Evolutionary conservation across 257 asterid genomes (phyloP), one percentile per base, ranked within the genome.

Genomic region (Striga asiatica): DNA sequence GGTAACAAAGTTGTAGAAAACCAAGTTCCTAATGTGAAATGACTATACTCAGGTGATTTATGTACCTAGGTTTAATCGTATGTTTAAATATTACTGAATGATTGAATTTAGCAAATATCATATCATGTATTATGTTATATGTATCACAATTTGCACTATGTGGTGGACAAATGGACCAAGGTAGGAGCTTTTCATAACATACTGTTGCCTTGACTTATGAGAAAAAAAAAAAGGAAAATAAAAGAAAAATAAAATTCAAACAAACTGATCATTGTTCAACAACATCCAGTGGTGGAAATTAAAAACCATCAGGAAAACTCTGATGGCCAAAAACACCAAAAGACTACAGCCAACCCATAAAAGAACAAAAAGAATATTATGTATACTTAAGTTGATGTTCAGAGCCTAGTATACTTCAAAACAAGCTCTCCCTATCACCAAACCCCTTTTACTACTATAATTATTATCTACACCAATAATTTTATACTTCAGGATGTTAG

Each of bases 381-480:
- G 16, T 54, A 54, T 45, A 47, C 50, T 20, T 51, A 19, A 46
- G n/a, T n/a, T n/a, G 16, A 39, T 51, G 67, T 62, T 19, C 29
- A 53, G 62, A 67, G 41, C 61, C 80, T 62, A n/a, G n/a, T n/a
- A 59, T 24, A 65, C 24, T 54, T 37, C 46, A 50, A 68, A 61
- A 57, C 46, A 21, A 49, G 64, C 62, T 29, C 28, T 24, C 24
- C 18, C 42, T 17, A 52, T 47, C 23, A 27, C 24, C 21, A 61
- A 43, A 1, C 8, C 23, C 37, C 68, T 68, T n/a, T 59, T 13
- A 55, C n/a, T 58, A 23, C 41, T 47, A 61, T 70, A 27, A 47
- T 32, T 76, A 71, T 71, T 76, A 71, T 71, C 66, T 72, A 71
- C 64, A 68, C 43, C 54, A 56, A 63, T 5, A 17, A 20, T 38